Evolutionary conservation across 768 basidiomycete species (phyloP).

Genomic region (Melanogaster broomeanus): DNA sequence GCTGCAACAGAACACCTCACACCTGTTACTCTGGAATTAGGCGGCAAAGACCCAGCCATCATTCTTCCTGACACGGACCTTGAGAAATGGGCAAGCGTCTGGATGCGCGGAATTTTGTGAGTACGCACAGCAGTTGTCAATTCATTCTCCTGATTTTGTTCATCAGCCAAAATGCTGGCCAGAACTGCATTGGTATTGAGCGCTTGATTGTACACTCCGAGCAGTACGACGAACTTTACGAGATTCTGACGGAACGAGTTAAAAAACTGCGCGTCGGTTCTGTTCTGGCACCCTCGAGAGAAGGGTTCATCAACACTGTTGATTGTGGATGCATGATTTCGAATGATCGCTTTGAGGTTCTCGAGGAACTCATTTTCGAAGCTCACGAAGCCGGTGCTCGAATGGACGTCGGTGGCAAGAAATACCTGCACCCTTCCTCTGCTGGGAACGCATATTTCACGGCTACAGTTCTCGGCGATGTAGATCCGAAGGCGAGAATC

Average conservation of each 20-base stretch:
- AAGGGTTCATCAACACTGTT: slow-evolving; percentile 69
- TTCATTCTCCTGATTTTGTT: not conserved
- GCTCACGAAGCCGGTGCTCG: slow-evolving; percentile 71
- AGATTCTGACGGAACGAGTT: slow-evolving; percentile 63
- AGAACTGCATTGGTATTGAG: slow-evolving; percentile 98
- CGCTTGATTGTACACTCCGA: slow-evolving; percentile 81
- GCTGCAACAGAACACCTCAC: slow-evolving; percentile 87
- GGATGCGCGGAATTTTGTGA: slow-evolving; percentile 92
- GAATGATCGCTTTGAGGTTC: slow-evolving; percentile 63
- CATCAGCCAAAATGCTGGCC: slow-evolving; percentile 84
- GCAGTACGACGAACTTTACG: slow-evolving; percentile 76
- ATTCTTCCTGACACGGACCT: slow-evolving; percentile 86
- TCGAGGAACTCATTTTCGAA: slow-evolving; percentile 68
- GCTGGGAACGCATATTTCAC: slow-evolving; percentile 80
- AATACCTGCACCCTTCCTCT: slow-evolving; percentile 64
- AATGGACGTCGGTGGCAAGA: slow-evolving; percentile 63
- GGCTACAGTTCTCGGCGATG: slow-evolving; percentile 86
- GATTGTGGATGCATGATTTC: slow-evolving; percentile 92
- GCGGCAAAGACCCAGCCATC: slow-evolving; percentile 93
- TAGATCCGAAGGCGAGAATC: slow-evolving; percentile 68
- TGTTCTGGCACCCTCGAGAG: slow-evolving; percentile 63
- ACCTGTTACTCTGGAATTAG: slow-evolving; percentile 91
- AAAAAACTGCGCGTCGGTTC: slow-evolving; percentile 75
- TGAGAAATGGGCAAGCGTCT: slow-evolving; percentile 73
- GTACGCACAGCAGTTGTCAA: slow-evolving; percentile 29